These are phyloP conservation scores for Nitzschia sp. DNA, from an alignment of 108 stramenopile species.

Conservation along the genomic window DNA sequence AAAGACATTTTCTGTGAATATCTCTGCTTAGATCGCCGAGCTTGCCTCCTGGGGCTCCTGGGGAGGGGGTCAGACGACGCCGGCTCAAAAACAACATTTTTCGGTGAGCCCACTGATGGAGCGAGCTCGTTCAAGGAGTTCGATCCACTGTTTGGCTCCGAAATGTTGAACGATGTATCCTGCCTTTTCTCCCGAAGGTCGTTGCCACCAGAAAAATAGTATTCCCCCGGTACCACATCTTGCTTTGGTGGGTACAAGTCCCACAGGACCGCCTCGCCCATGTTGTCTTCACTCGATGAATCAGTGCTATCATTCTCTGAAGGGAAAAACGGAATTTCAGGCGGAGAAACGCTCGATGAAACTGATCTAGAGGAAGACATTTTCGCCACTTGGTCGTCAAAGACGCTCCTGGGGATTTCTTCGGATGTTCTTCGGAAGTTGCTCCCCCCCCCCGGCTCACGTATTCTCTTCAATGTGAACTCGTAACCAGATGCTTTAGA, in stretches of 20 bases:
- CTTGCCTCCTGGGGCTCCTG: neutral
- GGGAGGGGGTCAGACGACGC: neutral
- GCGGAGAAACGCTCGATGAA: neutral
- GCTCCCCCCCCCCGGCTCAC: neutral
- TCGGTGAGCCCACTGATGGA: neutral
- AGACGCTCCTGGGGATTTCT: neutral
- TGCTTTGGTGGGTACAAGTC: slow-evolving; percentile 8
- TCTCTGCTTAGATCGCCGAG: neutral
- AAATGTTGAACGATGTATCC: neutral
- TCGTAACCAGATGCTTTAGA: neutral
- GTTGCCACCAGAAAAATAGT: neutral
- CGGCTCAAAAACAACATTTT: neutral
- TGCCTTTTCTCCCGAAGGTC: neutral
- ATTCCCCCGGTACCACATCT: neutral
- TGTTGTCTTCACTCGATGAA: neutral
- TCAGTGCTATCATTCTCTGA: neutral
- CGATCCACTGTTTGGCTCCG: neutral
- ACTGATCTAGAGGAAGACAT: neutral
- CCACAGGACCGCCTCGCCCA: neutral
- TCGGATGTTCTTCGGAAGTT: neutral
- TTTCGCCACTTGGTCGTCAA: neutral
- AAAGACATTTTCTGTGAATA: neutral
- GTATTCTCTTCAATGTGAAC: neutral
- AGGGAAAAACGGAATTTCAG: neutral
- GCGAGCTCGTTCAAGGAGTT: neutral